Evolutionary conservation across 2,329 filamentous ascomycete species (phyloP), one percentile per base, ranked within the genome.

Genomic region (Fusarium aywerte): DNA sequence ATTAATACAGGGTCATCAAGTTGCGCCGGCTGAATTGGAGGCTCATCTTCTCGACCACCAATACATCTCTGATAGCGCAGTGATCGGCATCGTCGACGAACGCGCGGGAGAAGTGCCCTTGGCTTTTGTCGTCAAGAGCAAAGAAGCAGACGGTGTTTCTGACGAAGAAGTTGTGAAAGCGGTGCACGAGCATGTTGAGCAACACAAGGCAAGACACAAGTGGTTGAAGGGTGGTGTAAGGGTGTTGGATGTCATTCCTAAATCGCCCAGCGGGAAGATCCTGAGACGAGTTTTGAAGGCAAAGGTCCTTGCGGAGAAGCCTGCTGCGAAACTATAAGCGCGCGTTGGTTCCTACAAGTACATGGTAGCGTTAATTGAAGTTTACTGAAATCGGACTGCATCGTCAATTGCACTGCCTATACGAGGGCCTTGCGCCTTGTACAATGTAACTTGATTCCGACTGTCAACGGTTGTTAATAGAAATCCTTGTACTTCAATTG

Each of bases 11-110:
- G 91, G 91, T 44, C 81, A 89, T 58, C 91, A 94, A 85, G 91
- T 94, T 33, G 91, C 91, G 3, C 91, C 91, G 0, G 91, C 91
- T 1, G 91, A 94, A 72, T 84, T 94, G 2, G 91, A 94, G 78
- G 89, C 90, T 3, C 90, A 92, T 72, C 82, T 94, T 11, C 86
- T 94, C 16, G 84, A 88, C 0, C 91, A 93, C 73, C 86, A 87
- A 0, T 83, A 84, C n/a, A 90, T 94, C 15, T 85, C 87, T 13
- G 91, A 94, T 77, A 90, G 88, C 62, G 88, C 91, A 25, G 90
- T 94, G 12, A 92, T 94, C 62, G 88, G 88, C 12, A 82, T 93
- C 0, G 87, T 86, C 0, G 81, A 88, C 51, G 80, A 82, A 8
- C 80, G 82, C 49, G 85, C 86, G 4, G 87, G 86, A 3, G 89